phyloP scores from a whole-genome alignment of 2,329 filamentous ascomycete species.

The Trichoderma sp. region DNA sequence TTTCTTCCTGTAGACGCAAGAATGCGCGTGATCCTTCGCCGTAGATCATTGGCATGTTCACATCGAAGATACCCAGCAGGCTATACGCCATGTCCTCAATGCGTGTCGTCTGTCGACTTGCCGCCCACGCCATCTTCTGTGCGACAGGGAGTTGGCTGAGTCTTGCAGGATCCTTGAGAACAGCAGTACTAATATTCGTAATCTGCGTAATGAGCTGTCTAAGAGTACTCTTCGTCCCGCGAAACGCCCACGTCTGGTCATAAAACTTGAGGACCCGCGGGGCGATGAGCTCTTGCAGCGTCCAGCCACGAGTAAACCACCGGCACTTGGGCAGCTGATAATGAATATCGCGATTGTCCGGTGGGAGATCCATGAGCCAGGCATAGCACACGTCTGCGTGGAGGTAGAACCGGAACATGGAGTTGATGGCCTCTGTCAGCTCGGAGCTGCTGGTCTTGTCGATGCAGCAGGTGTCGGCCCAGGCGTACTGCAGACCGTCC shows the following conservation, averaged over 20 bases:
- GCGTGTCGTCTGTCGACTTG: not conserved
- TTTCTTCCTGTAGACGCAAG: not conserved
- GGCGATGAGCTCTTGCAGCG: constrained; percentile 33
- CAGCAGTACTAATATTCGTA: not conserved
- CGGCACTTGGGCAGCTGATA: not conserved
- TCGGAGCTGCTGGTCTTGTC: constrained; percentile 21
- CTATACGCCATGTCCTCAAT: not conserved
- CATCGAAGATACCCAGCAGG: not conserved
- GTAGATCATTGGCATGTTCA: not conserved
- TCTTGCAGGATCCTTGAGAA: not conserved
- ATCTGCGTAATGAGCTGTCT: not conserved
- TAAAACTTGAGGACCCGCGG: constrained; percentile 30
- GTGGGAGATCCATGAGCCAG: not conserved
- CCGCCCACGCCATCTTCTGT: not conserved
- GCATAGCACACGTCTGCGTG: not conserved
- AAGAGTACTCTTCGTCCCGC: not conserved
- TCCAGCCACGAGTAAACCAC: constrained; percentile 21
- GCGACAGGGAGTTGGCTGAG: not conserved
- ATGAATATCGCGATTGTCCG: not conserved
- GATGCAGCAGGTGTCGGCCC: constrained; percentile 24
- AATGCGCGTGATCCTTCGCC: not conserved
- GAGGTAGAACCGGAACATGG: not conserved
- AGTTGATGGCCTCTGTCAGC: not conserved
- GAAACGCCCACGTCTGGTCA: not conserved
- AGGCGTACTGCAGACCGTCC: constrained; percentile 12